Base-by-base conservation (phyloP, 2,329 filamentous ascomycete species). In the Cladosporium sp. region DNA sequence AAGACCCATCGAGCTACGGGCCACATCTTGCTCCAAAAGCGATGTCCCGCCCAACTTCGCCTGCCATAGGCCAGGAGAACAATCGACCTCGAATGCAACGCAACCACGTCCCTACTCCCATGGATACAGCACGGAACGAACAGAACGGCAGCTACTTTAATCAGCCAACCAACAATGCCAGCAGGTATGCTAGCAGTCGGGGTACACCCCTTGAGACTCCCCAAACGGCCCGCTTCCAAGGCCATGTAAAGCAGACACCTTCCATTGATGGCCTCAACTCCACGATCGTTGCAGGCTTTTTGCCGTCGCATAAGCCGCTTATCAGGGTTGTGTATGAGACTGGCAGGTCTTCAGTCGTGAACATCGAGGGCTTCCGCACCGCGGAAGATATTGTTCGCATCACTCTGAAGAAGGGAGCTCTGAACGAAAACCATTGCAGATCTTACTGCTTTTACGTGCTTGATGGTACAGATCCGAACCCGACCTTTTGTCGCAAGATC, bases 391-490 rank as follows among this genome's bases (percentile, higher is more conserved):
- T 98, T 62, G 94, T 97, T 83, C 86, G 93, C 55, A 90, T 92
- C 67, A 96, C 95, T 0, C 80, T 98, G 53, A 88, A 90, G 71
- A 98, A 98, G 77, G 91, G 97, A 69, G 88, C 89, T 49, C 85
- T 97, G 33, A 91, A 93, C 26, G 93, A 97, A 75, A 91, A 94
- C 68, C 93, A 97, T 73, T 91, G 95, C 76, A 88, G 93, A 73
- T 97, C 96, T 74, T 98, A 97, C 80, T 97, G 93, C 81, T 98
- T 99, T 80, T 98, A 95, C 83, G 90, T 97, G 0, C 83, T 98
- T 66, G 89, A 92, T 70, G 94, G 93, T 60, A 82, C 92, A 46
- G 92, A 97, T 57, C 89, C 93, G 1, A 90, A 95, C 71, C 90
- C 92, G 33, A 86, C 85, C 59, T 88, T 93, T 74, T 96, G 92